A percentile compares a stretch with the other conserved stretches of the same genome.
These are phyloP conservation scores for Coemansia umbellata DNA, from an alignment of 192 early-diverging fungal genomes.

Conservation along the genomic window DNA sequence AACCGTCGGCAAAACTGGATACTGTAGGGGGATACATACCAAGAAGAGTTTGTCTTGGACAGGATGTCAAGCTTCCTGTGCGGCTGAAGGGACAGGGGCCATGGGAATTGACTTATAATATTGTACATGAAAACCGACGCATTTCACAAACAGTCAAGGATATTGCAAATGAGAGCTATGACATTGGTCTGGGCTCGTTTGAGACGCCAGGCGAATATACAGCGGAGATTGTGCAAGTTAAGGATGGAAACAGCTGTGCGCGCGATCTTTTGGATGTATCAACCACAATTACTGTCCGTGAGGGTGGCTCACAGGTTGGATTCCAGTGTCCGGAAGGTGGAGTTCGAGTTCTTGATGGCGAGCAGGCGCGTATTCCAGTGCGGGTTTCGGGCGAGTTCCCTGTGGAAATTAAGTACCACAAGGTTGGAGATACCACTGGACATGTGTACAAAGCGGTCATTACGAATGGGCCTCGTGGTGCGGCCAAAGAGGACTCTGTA, in stretches of 20 bases:
- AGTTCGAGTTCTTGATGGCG: conserved; percentile 29
- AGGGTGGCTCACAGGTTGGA: conserved; percentile 22
- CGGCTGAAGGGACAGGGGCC: conserved; percentile 53
- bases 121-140: conserved; percentile 24
- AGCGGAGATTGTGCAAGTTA: conserved; percentile 35
- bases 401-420: conserved; percentile 32
- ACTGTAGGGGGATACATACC: conserved; percentile 7
- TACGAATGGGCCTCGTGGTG: not conserved
- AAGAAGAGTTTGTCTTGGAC: conserved; percentile 17
- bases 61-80: conserved; percentile 41
- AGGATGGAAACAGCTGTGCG: conserved; percentile 38
- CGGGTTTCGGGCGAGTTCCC: conserved; percentile 32
- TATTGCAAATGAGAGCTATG: conserved; percentile 18
- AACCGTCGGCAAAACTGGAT: conserved; percentile 37
- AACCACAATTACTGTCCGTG: conserved; percentile 31
- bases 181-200: conserved; percentile 21
- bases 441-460: conserved; percentile 11
- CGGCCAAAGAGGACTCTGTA: conserved; percentile 10
- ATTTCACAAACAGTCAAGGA: conserved; percentile 7
- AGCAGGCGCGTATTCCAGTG: conserved; percentile 30
- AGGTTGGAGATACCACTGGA: conserved; percentile 9
- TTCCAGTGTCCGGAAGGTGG: conserved; percentile 33
- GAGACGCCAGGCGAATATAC: conserved; percentile 27
- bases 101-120: conserved; percentile 47
- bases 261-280: conserved; percentile 26